phyloP scores from a whole-genome alignment of 2,329 filamentous ascomycete species.

The Xylariaceae sp. region DNA sequence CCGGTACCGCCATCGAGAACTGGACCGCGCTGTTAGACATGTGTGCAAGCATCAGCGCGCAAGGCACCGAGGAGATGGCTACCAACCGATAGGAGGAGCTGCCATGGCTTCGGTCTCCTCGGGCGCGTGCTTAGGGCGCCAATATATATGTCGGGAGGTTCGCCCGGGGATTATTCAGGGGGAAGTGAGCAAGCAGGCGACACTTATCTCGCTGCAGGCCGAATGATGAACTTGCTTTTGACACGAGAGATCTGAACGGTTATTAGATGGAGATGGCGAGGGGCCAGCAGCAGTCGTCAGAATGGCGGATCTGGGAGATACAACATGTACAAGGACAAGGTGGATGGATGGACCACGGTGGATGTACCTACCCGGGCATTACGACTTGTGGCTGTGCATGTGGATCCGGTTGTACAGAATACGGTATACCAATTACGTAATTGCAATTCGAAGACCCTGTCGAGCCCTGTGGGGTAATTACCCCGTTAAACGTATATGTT shows the following conservation, averaged over 20 bases:
- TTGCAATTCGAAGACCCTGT: not conserved
- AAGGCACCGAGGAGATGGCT: constrained; percentile 20
- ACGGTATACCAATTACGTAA: not conserved
- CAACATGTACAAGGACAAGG: constrained; percentile 1
- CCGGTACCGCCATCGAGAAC: constrained; percentile 99
- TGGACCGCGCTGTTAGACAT: constrained; percentile 37
- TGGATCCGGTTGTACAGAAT: not conserved
- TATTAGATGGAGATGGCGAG: constrained; percentile 7
- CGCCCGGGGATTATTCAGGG: constrained; percentile 8
- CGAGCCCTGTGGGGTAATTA: not conserved
- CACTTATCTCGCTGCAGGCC: not conserved
- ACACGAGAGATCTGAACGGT: not conserved
- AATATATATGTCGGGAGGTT: constrained; percentile 5
- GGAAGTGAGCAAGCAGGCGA: not conserved
- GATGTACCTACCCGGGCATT: not conserved
- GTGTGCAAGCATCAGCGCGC: constrained; percentile 3
- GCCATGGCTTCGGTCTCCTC: constrained; percentile 39
- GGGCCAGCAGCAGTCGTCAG: not conserved
- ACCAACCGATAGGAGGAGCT: constrained; percentile 51
- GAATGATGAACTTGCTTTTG: not conserved
- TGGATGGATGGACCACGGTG: constrained; percentile 1
- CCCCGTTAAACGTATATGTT: not conserved
- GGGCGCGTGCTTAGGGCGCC: constrained; percentile 7
- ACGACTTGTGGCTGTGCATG: not conserved
- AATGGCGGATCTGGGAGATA: not conserved